phyloP scores from a whole-genome alignment of 2,329 filamentous ascomycete genomes.

The Beauveria sp. region DNA sequence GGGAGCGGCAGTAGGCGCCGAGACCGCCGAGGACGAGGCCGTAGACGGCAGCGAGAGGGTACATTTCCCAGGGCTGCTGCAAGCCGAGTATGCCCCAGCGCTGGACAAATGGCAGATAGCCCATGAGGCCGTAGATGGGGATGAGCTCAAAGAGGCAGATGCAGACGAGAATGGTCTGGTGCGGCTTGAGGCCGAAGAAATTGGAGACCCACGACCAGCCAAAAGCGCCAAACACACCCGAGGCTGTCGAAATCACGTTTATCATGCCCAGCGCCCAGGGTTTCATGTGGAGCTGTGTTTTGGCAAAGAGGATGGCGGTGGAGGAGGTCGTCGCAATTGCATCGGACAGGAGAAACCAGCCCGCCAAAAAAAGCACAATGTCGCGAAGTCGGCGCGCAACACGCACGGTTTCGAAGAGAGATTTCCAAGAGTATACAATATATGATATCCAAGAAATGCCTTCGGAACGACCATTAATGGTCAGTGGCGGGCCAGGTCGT shows the following conservation, averaged over 20 bases:
- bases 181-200: conserved; percentile 60
- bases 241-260: conserved; percentile 81
- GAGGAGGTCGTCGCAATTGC: conserved; percentile 91
- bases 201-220: conserved; percentile 77
- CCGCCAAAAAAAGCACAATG: conserved; percentile 70
- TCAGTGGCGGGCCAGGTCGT: conserved; percentile 77
- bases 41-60: conserved; percentile 81
- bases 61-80: conserved; percentile 97
- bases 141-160: conserved; percentile 88
- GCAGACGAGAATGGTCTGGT: conserved; percentile 87
- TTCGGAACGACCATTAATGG: conserved; percentile 31
- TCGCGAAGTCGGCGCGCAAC: conserved; percentile 67
- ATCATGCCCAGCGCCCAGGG: conserved; percentile 84
- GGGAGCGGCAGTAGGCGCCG: conserved; percentile 81
- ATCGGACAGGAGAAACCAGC: conserved; percentile 93
- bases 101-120: conserved; percentile 75
- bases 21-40: conserved; percentile 91
- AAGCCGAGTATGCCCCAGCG: conserved; percentile 71
- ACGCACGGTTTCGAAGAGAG: conserved; percentile 70
- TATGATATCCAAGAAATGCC: conserved; percentile 55
- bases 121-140: conserved; percentile 81
- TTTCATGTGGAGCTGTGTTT: conserved; percentile 85
- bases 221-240: conserved; percentile 81
- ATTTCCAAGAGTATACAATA: conserved; percentile 76
- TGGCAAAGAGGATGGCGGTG: conserved; percentile 92